Evolutionary conservation across 768 basidiomycete genomes (phyloP).

Genomic region (Termitomyces sp.): DNA sequence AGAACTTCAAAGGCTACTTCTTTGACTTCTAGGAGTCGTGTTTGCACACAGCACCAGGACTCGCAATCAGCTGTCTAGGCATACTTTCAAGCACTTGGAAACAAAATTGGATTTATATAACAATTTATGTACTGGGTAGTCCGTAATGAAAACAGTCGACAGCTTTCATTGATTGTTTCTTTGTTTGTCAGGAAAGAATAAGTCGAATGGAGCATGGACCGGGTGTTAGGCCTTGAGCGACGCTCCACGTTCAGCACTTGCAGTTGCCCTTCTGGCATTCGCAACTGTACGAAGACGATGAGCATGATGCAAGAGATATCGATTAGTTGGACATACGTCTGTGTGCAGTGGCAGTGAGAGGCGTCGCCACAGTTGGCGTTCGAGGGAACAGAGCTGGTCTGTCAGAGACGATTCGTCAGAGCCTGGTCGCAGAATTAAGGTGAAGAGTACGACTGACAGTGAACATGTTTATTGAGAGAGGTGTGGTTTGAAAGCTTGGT

Average conservation of each 20-base stretch:
- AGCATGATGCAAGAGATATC: neutral
- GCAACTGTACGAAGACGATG: neutral
- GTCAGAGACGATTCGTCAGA: neutral
- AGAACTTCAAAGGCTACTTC: neutral
- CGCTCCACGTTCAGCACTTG: neutral
- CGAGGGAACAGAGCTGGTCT: conserved; percentile 22
- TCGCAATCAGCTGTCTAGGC: neutral
- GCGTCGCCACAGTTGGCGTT: conserved; percentile 22
- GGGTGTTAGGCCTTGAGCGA: neutral
- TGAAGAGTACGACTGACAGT: conserved; percentile 5
- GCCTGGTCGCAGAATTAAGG: neutral
- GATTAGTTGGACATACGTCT: conserved; percentile 11
- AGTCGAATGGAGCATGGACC: neutral
- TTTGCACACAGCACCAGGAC: neutral
- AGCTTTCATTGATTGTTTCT: neutral
- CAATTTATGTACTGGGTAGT: neutral
- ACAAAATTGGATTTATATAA: neutral
- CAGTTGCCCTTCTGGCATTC: neutral
- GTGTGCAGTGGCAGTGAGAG: conserved; percentile 18
- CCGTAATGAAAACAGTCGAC: neutral
- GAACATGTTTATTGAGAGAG: conserved; percentile 7
- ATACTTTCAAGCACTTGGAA: neutral
- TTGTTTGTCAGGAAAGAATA: neutral
- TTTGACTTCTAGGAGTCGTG: neutral
- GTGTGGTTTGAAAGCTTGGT: neutral